These are phyloP conservation scores for Heimioporus sp. DNA, from an alignment of 768 basidiomycete species.

Conservation along the genomic window DNA sequence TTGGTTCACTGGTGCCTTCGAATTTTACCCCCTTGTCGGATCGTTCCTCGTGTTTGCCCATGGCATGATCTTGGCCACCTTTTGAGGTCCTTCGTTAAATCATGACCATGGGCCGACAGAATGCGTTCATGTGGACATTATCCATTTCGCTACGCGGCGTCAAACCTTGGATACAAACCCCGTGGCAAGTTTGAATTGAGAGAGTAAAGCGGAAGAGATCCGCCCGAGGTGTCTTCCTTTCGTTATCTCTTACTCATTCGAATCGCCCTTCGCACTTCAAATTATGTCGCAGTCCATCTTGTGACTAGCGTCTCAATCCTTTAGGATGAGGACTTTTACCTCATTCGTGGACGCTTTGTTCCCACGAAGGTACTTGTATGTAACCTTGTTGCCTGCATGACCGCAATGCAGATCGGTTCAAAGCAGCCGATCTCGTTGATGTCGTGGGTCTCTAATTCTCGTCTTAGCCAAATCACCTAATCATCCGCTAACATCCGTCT, in stretches of 20 bases:
- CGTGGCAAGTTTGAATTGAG: no score
- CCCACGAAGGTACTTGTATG: neutral
- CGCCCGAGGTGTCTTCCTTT: conserved; percentile 15
- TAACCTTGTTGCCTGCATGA: neutral
- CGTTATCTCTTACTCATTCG: neutral
- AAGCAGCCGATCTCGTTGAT: neutral
- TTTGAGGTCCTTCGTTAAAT: neutral
- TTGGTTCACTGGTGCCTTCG: neutral
- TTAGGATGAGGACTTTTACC: neutral
- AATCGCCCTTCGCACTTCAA: neutral
- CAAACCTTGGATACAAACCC: neutral
- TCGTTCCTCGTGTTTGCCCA: neutral
- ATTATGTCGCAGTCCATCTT: neutral
- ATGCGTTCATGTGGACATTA: neutral
- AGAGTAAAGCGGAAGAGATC: conserved; percentile 22
- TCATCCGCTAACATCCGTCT: no score
- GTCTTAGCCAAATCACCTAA: neutral
- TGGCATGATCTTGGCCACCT: neutral
- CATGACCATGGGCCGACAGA: no score
- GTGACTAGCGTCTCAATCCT: neutral
- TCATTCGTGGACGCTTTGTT: neutral
- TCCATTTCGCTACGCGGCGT: neutral
- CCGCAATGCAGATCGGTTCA: neutral
- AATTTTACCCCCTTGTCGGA: neutral
- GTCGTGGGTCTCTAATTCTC: neutral